Evolutionary conservation across 345 rosid genomes (phyloP), one percentile per base, ranked within the genome.

Genomic region (Citrus reticulata): DNA sequence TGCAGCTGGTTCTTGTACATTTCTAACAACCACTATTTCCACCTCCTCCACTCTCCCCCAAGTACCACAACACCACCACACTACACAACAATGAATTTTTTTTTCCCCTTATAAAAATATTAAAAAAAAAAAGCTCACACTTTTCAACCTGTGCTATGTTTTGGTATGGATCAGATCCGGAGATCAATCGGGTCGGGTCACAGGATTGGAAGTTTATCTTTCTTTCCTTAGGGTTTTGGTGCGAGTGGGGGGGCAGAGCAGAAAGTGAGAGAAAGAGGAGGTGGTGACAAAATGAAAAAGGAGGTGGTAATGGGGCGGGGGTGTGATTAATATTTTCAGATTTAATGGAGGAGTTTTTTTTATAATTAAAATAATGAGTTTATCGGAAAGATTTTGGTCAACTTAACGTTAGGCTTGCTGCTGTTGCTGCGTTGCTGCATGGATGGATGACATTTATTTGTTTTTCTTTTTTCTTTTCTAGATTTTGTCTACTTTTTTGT

Each of bases 1-100:
- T 96, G 99, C 24, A 96, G 90, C 97, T 96, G 99, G 87, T 96
- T 96, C 93, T 96, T 96, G 83, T 96, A 96, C 99, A 96, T 96
- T 87, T 92, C 89, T 73, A 55, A 49, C 62, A 3, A 54, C 32
- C 27, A 51, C 30, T 27, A 55, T 35, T 68, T 46, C 51, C 1
- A 46, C 51, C 51, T 11, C 51, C 51, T 46, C 51, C 51, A 46
- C 51, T 46, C 51, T 13, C 51, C 51, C 51, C 51, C 51, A 42
- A 11, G 16, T 42, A 46, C 51, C 13, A 42, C 51, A 42, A 42
- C 51, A 42, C 16, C 51, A 46, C 51, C 51, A 46, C 16, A 46
- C 51, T 46, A 46, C 51, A 3, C 17, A 46, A 46, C 51, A 46
- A 46, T 13, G 17, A 46, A 42, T 7, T 42, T 42, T 42, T 10